These are phyloP conservation scores for Ochromonas danica DNA, from an alignment of 108 stramenopile genomes.

Conservation along the genomic window DNA sequence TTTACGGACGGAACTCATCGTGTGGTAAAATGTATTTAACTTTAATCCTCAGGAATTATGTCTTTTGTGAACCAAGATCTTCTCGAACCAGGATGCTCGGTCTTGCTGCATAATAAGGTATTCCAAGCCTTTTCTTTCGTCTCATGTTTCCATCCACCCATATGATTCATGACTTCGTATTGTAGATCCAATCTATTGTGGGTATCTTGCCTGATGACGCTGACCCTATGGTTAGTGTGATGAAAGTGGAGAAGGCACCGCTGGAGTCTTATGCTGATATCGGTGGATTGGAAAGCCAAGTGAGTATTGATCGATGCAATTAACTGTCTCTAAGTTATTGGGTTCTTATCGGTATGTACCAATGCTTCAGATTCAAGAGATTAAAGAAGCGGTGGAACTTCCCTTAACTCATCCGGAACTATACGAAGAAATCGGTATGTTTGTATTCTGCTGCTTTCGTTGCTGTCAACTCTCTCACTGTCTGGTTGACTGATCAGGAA, in stretches of 20 bases:
- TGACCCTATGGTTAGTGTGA: constrained; percentile 96
- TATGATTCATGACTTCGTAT: not conserved
- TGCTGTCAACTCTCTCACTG: constrained; percentile 51
- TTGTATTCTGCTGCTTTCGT: not conserved
- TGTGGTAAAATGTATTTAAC: no score
- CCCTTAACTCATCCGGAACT: constrained; percentile 98
- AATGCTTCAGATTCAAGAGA: constrained; percentile 88
- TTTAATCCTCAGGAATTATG: no score
- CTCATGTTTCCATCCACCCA: not conserved
- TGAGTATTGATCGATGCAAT: not conserved
- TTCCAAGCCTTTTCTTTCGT: no score
- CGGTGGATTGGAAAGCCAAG: constrained; percentile 87
- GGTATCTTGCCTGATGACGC: constrained; percentile 94
- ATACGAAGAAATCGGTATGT: constrained; percentile 96
- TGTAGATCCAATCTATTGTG: constrained; percentile 84
- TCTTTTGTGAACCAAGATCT: constrained; percentile 96
- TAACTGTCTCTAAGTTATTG: not conserved
- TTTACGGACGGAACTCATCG: no score
- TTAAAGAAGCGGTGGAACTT: constrained; percentile 98
- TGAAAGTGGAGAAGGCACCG: constrained; percentile 99
- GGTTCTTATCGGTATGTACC: not conserved
- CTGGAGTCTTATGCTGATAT: constrained; percentile 97
- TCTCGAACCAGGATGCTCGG: constrained; percentile 93
- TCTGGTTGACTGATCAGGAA: constrained; percentile 53
- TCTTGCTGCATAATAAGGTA: constrained; percentile 76